Percentiles rank a stretch among this genome's conserved stretches.
These are phyloP conservation scores for Ceratobasidium sp. DNA, from an alignment of 1,284 basidiomycete species.

Conservation along the genomic window DNA sequence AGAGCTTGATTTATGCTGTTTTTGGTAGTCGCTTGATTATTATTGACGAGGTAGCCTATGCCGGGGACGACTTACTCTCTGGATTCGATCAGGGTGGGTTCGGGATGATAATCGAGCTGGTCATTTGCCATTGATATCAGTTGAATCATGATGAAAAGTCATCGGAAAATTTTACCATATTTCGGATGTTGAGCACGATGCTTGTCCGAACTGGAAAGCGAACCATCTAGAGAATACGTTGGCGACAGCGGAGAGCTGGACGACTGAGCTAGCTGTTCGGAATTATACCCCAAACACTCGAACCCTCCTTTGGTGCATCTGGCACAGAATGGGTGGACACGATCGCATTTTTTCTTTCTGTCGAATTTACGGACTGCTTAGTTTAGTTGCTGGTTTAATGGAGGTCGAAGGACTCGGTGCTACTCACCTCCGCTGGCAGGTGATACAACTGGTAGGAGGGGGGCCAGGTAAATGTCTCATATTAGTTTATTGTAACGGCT, in stretches of 20 bases:
- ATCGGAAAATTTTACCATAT: background rate
- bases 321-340: background rate
- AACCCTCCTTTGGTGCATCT: slow-evolving; percentile 28
- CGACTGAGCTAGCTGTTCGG: background rate
- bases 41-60: background rate
- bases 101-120: background rate
- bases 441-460: slow-evolving; percentile 10
- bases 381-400: background rate
- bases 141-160: too few species aligned
- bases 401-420: background rate
- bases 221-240: background rate
- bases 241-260: background rate
- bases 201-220: background rate
- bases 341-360: slow-evolving; percentile 36
- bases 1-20: background rate
- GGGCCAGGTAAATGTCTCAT: slow-evolving; percentile 26
- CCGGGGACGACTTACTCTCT: background rate
- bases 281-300: slow-evolving; percentile 26
- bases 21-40: background rate
- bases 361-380: background rate
- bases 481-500: too few species aligned
- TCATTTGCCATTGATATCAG: too few species aligned
- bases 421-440: background rate
- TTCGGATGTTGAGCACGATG: background rate
- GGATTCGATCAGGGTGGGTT: background rate